Conservation (phyloP, 352 stramenopile genomes). For the Peronospora tabacina region DNA sequence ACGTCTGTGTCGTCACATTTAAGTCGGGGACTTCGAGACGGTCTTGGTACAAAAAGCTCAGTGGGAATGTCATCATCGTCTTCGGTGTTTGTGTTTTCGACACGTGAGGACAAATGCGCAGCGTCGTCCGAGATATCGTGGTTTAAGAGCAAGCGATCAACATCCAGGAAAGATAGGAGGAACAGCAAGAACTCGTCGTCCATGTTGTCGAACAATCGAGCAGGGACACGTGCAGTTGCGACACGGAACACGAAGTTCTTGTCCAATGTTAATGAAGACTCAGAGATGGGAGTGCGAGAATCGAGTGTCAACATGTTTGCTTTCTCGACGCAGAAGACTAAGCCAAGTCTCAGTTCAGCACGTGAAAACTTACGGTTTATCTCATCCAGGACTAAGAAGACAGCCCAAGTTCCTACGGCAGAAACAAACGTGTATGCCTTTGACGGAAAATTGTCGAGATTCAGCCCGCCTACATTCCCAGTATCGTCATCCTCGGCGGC, state of each 20-base stretch:
- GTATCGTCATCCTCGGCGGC: conserved; percentile 26
- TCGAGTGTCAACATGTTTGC: conserved; percentile 12
- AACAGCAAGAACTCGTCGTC: conserved; percentile 22
- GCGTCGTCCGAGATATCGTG: conserved; percentile 22
- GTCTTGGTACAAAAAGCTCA: conserved; percentile 14
- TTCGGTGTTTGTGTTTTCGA: conserved; percentile 24
- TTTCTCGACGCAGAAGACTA: conserved; percentile 14
- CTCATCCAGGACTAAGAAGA: conserved; percentile 8
- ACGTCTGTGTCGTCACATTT: conserved; percentile 3
- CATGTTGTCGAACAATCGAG: conserved; percentile 5
- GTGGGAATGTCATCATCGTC: conserved; percentile 6
- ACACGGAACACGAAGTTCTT: conserved; percentile 13
- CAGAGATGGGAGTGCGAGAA: conserved; percentile 21
- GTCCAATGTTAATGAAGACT: conserved; percentile 22
- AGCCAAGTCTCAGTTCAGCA: conserved; percentile 7
- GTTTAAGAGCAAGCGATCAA: conserved; percentile 32
- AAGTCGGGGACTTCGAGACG: conserved; percentile 14
- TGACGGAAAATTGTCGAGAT: conserved; percentile 12
- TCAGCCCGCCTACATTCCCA: conserved; percentile 14
- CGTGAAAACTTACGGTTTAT: conserved; percentile 6
- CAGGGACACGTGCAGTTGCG: conserved; percentile 5
- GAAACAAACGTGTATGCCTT: conserved; percentile 16
- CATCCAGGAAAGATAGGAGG: conserved; percentile 35
- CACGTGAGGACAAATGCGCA: conserved; percentile 20
- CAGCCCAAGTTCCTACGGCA: background rate